phyloP scores from a whole-genome alignment of 345 rosid species.

The Erodium maritimum region DNA sequence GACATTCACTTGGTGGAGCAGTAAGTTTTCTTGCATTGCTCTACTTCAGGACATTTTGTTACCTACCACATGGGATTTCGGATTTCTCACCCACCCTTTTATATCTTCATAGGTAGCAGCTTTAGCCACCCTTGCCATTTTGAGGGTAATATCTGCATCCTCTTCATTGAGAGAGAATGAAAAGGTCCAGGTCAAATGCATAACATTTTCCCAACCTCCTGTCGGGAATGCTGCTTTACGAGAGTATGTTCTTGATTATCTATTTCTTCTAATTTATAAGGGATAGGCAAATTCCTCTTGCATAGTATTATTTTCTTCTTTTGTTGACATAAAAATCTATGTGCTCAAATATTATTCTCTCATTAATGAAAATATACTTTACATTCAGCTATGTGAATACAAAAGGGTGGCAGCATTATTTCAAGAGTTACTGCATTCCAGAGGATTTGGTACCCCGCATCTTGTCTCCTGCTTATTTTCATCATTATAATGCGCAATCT shows the following conservation, averaged over 20 bases:
- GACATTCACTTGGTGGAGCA: constrained; percentile 99
- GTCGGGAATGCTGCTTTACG: constrained; percentile 94
- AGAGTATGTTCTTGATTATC: constrained; percentile 42
- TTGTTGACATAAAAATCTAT: not conserved
- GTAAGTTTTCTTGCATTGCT: constrained; percentile 33
- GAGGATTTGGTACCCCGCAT: constrained; percentile 94
- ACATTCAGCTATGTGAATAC: constrained; percentile 62
- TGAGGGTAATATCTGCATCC: constrained; percentile 78
- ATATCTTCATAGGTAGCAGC: constrained; percentile 62
- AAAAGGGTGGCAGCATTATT: constrained; percentile 90
- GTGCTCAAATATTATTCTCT: not conserved
- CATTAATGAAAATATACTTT: not conserved
- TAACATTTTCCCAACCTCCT: constrained; percentile 93
- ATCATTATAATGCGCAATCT: constrained; percentile 73
- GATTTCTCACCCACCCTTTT: not conserved
- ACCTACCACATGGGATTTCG: constrained; percentile 7
- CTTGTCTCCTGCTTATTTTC: constrained; percentile 92
- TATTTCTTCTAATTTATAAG: constrained; percentile 4
- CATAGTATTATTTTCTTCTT: not conserved
- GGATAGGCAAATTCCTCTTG: not conserved
- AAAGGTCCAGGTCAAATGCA: constrained; percentile 70
- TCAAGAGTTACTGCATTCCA: constrained; percentile 92
- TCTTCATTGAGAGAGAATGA: constrained; percentile 56
- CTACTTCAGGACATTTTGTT: constrained; percentile 4
- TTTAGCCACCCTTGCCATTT: constrained; percentile 90